phyloP scores from a whole-genome alignment of 768 basidiomycete species.

The Artomyces pyxidatus region DNA sequence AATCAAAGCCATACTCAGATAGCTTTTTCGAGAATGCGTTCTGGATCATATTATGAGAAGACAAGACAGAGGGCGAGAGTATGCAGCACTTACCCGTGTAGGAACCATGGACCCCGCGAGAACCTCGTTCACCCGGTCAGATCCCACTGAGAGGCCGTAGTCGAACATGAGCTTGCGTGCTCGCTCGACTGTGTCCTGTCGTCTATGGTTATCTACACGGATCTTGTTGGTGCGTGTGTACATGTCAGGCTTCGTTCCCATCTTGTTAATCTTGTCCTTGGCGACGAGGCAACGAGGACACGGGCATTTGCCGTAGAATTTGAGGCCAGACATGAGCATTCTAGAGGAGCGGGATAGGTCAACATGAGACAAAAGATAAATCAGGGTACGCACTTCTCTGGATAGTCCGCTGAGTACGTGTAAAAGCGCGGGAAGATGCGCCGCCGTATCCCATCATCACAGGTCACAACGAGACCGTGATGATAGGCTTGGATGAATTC shows the following conservation, averaged over 20 bases:
- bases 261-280: constrained; percentile 20
- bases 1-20: constrained; percentile 17
- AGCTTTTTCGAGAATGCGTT: constrained; percentile 25
- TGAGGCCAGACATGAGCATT: constrained; percentile 29
- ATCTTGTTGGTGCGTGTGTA: background rate
- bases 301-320: constrained; percentile 30
- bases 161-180: constrained; percentile 17
- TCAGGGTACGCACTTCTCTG: constrained; percentile 19
- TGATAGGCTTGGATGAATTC: constrained; percentile 18
- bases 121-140: constrained; percentile 3
- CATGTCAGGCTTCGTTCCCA: constrained; percentile 24
- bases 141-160: constrained; percentile 4
- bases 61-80: background rate
- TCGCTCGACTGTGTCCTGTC: background rate
- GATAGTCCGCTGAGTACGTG: constrained; percentile 20
- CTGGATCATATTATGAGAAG: constrained; percentile 8
- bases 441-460: constrained; percentile 16
- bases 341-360: constrained; percentile 14
- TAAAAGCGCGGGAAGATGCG: constrained; percentile 19
- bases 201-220: constrained; percentile 7
- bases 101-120: constrained; percentile 13
- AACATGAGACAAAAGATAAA: background rate
- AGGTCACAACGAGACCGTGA: constrained; percentile 17
- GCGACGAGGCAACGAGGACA: constrained; percentile 31
- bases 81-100: constrained; percentile 11